A percentile compares a stretch with the other conserved stretches of the same genome.
Evolutionary conservation across 1,139 yeast species (phyloP).

Genomic region (Hyphopichia burtonii): DNA sequence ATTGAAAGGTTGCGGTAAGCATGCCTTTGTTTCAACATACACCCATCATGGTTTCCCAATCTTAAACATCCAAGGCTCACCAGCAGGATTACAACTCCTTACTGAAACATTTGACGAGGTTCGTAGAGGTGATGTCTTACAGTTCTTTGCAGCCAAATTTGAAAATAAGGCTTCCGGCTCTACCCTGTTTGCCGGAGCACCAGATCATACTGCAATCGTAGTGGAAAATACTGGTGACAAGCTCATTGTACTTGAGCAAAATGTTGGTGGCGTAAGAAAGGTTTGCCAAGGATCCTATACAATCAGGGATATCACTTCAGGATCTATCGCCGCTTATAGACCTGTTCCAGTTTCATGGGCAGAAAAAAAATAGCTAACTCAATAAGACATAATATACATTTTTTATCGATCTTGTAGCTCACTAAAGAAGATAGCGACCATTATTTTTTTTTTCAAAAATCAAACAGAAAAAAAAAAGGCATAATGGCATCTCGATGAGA

Average conservation of each 20-base stretch:
- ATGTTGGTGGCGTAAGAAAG: slow-evolving; percentile 48
- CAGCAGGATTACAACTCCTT: slow-evolving; percentile 15
- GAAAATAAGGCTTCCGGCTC: slow-evolving; percentile 25
- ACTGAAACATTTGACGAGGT: slow-evolving; percentile 29
- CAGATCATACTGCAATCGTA: slow-evolving; percentile 69
- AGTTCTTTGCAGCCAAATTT: slow-evolving; percentile 44
- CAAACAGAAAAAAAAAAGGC: too few species aligned
- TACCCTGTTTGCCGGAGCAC: slow-evolving; percentile 49
- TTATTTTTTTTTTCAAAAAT: too few species aligned
- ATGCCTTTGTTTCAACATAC: slow-evolving; percentile 59
- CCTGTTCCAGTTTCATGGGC: slow-evolving; percentile 59
- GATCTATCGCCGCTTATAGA: slow-evolving; percentile 52
- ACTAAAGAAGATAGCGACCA: too few species aligned
- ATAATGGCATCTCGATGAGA: neutral
- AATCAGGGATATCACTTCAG: slow-evolving; percentile 44
- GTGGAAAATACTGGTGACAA: slow-evolving; percentile 29
- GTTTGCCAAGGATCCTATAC: slow-evolving; percentile 49
- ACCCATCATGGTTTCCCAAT: slow-evolving; percentile 60
- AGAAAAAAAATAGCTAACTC: slow-evolving; percentile 8
- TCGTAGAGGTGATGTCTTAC: slow-evolving; percentile 43
- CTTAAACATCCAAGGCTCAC: slow-evolving; percentile 32
- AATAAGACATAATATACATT: too few species aligned
- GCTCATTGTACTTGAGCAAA: slow-evolving; percentile 58
- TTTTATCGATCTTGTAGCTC: too few species aligned
- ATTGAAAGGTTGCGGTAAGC: slow-evolving; percentile 57